Percentiles rank a stretch among this genome's conserved stretches.
These are phyloP conservation scores for Puccinia coronata DNA, from an alignment of 1,284 basidiomycete genomes.

Conservation along the genomic window DNA sequence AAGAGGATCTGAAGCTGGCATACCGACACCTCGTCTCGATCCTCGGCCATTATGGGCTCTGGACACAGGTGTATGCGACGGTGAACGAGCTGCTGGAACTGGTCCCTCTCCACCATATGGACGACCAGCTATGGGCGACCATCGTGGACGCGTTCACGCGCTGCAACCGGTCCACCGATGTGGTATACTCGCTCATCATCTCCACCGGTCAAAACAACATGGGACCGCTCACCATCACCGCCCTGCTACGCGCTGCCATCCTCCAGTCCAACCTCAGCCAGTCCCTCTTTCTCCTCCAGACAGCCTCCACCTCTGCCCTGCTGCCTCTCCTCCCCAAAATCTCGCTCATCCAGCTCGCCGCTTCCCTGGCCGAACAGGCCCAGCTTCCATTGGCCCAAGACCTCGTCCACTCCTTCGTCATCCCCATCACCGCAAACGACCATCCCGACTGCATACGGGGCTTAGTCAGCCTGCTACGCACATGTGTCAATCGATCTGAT, in stretches of 20 bases:
- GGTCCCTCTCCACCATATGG: neutral
- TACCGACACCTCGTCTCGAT: slow-evolving; percentile 8
- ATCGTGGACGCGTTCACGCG: slow-evolving; percentile 11
- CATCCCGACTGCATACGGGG: neutral
- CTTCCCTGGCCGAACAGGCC: slow-evolving; percentile 20
- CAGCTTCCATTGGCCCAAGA: slow-evolving; percentile 13
- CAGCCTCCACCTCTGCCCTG: neutral
- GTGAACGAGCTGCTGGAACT: slow-evolving; percentile 26
- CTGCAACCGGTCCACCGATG: slow-evolving; percentile 22
- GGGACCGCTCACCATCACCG: neutral
- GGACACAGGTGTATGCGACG: slow-evolving; percentile 23
- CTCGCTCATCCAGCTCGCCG: slow-evolving; percentile 6
- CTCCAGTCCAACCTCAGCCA: slow-evolving; percentile 25
- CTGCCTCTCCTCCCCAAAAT: neutral
- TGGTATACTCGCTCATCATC: slow-evolving; percentile 9
- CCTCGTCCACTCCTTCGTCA: slow-evolving; percentile 18
- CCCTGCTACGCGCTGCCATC: slow-evolving; percentile 24
- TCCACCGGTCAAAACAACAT: neutral
- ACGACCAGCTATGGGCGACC: slow-evolving; percentile 15
- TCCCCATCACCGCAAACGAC: slow-evolving; percentile 19
- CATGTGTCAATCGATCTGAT: slow-evolving; percentile 42
- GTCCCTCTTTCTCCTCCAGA: slow-evolving; percentile 20
- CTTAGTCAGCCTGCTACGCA: slow-evolving; percentile 6
- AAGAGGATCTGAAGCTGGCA: neutral
- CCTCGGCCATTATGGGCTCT: slow-evolving; percentile 22